phyloP scores from a whole-genome alignment of 139 green algal genomes.

The Edaphochlamys debaryana region DNA sequence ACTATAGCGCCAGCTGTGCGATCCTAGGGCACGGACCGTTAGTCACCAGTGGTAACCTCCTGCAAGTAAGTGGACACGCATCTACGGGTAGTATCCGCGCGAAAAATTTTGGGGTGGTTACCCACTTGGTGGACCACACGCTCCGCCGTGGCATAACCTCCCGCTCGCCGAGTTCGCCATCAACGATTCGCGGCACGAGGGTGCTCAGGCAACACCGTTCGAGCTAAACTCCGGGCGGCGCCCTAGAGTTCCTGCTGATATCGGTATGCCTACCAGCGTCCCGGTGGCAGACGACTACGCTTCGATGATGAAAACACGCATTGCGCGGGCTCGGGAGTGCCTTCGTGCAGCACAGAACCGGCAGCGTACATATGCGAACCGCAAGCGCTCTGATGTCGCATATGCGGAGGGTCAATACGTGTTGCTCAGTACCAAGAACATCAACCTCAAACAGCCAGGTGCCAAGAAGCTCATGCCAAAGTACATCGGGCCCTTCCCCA shows the following conservation, averaged over 20 bases:
- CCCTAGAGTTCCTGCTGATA: neutral
- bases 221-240: conserved; percentile 37
- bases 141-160: too few relatives aligned
- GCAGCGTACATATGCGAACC: conserved; percentile 20
- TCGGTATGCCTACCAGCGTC: neutral
- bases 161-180: conserved; percentile 61
- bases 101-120: too few relatives aligned
- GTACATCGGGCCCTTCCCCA: conserved; percentile 54
- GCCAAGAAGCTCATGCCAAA: conserved; percentile 46
- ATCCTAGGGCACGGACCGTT: too few relatives aligned
- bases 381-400: too few relatives aligned
- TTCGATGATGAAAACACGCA: neutral
- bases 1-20: too few relatives aligned
- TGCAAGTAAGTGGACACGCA: too few relatives aligned
- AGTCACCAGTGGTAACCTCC: too few relatives aligned
- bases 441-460: conserved; percentile 26
- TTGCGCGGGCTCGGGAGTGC: conserved; percentile 3
- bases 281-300: neutral
- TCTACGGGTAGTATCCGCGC: too few relatives aligned
- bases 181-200: conserved; percentile 51
- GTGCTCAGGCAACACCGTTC: conserved; percentile 51
- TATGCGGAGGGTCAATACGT: conserved; percentile 30
- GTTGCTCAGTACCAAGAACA: conserved; percentile 43
- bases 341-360: conserved; percentile 34
- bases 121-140: too few relatives aligned